Evolutionary conservation across 345 rosid genomes (phyloP).

Genomic region (Heritiera fomes): DNA sequence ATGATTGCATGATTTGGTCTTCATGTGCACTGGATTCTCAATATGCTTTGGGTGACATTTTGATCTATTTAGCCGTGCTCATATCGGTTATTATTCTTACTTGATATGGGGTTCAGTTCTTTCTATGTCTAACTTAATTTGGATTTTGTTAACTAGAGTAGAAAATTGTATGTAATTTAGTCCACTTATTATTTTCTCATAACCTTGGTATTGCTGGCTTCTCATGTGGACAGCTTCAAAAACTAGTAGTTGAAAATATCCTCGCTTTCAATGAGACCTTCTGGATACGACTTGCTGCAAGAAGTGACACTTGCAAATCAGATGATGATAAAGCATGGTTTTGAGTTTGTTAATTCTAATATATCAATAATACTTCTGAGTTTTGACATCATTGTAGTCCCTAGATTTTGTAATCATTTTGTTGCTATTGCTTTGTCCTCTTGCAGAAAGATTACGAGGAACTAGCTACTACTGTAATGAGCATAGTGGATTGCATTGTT

Average conservation of each 20-base stretch:
- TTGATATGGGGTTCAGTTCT: background rate
- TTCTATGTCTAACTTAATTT: background rate
- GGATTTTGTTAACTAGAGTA: background rate
- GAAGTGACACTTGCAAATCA: constrained; percentile 81
- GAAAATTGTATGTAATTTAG: background rate
- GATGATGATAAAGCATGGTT: constrained; percentile 88
- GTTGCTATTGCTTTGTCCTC: constrained; percentile 18
- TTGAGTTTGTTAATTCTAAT: constrained; percentile 37
- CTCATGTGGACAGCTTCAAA: constrained; percentile 60
- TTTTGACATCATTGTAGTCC: constrained; percentile 16
- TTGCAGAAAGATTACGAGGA: constrained; percentile 94
- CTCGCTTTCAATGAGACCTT: constrained; percentile 41
- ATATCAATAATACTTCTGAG: constrained; percentile 23
- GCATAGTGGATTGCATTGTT: constrained; percentile 75
- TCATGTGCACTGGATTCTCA: background rate
- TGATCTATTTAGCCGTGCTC: background rate
- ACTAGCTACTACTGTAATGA: constrained; percentile 76
- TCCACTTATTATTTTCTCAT: background rate
- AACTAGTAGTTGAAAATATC: constrained; percentile 61
- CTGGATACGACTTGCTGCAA: constrained; percentile 87
- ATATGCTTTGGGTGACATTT: background rate
- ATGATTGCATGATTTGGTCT: background rate
- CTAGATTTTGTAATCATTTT: constrained; percentile 19
- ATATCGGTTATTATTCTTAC: background rate
- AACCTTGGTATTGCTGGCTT: constrained; percentile 6